Evolutionary conservation across 2,329 filamentous ascomycete genomes (phyloP).

Genomic region (Cucurbitaria berberidis): DNA sequence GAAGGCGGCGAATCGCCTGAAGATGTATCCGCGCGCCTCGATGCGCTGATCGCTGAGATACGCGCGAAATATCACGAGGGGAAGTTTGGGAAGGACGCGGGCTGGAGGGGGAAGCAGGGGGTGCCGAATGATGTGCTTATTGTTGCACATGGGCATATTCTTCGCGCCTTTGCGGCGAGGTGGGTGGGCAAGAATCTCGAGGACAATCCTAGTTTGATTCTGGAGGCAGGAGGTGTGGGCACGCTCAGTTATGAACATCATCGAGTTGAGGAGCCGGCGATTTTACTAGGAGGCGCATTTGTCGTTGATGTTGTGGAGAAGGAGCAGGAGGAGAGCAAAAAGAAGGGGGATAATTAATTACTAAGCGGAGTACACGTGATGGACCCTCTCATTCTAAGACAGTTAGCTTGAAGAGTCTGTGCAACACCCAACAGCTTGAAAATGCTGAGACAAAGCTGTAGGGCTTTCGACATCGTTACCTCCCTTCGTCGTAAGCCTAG

Average conservation of each 20-base stretch:
- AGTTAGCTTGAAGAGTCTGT: too few relatives aligned
- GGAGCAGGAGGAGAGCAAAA: slow-evolving; percentile 33
- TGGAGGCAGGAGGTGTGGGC: slow-evolving; percentile 69
- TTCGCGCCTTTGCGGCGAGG: slow-evolving; percentile 84
- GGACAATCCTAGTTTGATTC: slow-evolving; percentile 76
- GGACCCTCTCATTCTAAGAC: too few relatives aligned
- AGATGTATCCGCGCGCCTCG: slow-evolving; percentile 74
- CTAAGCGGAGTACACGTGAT: too few relatives aligned
- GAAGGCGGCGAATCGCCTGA: slow-evolving; percentile 80
- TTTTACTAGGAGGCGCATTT: slow-evolving; percentile 58
- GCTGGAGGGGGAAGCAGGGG: slow-evolving; percentile 51
- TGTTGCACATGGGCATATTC: slow-evolving; percentile 88
- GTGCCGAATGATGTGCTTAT: slow-evolving; percentile 72
- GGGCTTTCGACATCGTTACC: background rate
- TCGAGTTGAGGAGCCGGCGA: slow-evolving; percentile 57
- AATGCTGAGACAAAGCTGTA: background rate
- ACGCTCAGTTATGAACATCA: slow-evolving; percentile 61
- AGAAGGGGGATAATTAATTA: too few relatives aligned
- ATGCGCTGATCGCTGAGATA: slow-evolving; percentile 78
- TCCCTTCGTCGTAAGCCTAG: background rate
- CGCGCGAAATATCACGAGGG: slow-evolving; percentile 56
- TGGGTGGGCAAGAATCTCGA: slow-evolving; percentile 78
- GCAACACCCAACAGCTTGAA: too few relatives aligned
- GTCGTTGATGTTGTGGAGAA: slow-evolving; percentile 57
- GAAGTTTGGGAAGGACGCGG: slow-evolving; percentile 63